phyloP scores from a whole-genome alignment of 768 basidiomycete species.

The Hemileccinum rubropunctum region DNA sequence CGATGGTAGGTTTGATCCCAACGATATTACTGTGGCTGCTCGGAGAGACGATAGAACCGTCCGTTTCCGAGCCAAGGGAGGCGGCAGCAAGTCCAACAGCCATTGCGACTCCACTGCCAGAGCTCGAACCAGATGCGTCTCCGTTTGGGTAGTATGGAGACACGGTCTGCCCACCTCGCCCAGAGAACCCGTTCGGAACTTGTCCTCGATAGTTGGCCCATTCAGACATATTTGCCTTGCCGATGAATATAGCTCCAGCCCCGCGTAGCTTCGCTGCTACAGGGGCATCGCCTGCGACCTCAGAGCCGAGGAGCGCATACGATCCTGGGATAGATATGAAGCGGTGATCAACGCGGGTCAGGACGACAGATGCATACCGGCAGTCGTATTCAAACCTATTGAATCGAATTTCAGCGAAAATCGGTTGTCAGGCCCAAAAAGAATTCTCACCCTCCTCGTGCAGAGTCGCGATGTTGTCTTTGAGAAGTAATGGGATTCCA shows the following conservation, averaged over 20 bases:
- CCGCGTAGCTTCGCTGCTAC: conserved; percentile 28
- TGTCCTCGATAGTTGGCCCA: conserved; percentile 42
- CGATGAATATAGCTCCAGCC: conserved; percentile 38
- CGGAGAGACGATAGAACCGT: conserved; percentile 48
- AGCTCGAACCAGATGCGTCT: conserved; percentile 41
- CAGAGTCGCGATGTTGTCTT: conserved; percentile 43
- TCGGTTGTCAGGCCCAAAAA: not conserved
- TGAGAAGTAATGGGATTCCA: conserved; percentile 59
- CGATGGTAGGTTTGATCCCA: conserved; percentile 41
- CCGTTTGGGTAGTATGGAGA: conserved; percentile 42
- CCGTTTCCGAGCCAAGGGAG: conserved; percentile 46
- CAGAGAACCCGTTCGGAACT: conserved; percentile 44
- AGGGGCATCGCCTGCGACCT: conserved; percentile 34
- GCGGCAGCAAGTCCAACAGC: conserved; percentile 44
- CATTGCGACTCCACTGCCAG: conserved; percentile 41
- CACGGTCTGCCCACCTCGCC: conserved; percentile 44
- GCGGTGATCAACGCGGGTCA: not conserved
- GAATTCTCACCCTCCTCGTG: conserved; percentile 26
- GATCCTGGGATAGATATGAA: conserved; percentile 26
- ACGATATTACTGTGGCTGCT: conserved; percentile 42
- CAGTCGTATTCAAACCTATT: conserved; percentile 39
- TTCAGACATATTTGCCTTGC: conserved; percentile 45
- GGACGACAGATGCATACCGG: conserved; percentile 21
- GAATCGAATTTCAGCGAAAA: not conserved
- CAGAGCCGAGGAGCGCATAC: conserved; percentile 34